A percentile compares a stretch with the other conserved stretches of the same genome.
These are phyloP conservation scores for Aegilops sharonensis DNA, from an alignment of 176 grass and related monocot species.

Conservation along the genomic window DNA sequence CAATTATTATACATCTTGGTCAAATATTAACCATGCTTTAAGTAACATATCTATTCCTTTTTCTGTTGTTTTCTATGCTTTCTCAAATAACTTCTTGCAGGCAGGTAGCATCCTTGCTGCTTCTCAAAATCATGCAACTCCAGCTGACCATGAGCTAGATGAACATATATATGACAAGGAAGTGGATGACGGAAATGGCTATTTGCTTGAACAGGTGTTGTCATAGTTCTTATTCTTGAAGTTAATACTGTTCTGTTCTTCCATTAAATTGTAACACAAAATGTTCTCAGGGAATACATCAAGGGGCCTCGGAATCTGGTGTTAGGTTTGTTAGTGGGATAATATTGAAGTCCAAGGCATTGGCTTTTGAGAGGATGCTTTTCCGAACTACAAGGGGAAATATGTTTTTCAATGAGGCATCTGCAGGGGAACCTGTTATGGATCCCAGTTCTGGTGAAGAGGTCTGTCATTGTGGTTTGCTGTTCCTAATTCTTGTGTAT, in stretches of 20 bases:
- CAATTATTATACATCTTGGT: slow-evolving; percentile 25
- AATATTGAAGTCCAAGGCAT: slow-evolving; percentile 84
- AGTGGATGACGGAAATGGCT: slow-evolving; percentile 52
- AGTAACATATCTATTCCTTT: slow-evolving; percentile 23
- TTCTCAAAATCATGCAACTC: slow-evolving; percentile 78
- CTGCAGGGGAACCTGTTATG: slow-evolving; percentile 85
- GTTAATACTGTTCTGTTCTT: slow-evolving; percentile 20
- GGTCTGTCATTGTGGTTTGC: slow-evolving; percentile 54
- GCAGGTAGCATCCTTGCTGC: slow-evolving; percentile 96
- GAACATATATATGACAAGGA: slow-evolving; percentile 75
- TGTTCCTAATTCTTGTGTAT: slow-evolving; percentile 29
- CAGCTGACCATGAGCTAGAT: slow-evolving; percentile 81
- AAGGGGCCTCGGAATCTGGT: slow-evolving; percentile 61
- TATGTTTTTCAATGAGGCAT: slow-evolving; percentile 95
- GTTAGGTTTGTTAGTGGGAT: slow-evolving; percentile 97
- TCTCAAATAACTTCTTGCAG: slow-evolving; percentile 91
- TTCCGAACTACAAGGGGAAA: slow-evolving; percentile 97
- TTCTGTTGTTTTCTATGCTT: slow-evolving; percentile 25
- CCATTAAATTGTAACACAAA: slow-evolving; percentile 25
- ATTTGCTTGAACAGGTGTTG: slow-evolving; percentile 93
- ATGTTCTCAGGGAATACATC: slow-evolving; percentile 54
- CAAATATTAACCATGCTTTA: slow-evolving; percentile 11
- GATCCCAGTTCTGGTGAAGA: slow-evolving; percentile 93
- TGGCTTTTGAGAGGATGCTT: slow-evolving; percentile 97
- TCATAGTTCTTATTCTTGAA: slow-evolving; percentile 21